Percentiles rank a stretch among this genome's conserved stretches.
Evolutionary conservation across 2,329 filamentous ascomycete species (phyloP).

Genomic region (Sphaceloma murrayae): DNA sequence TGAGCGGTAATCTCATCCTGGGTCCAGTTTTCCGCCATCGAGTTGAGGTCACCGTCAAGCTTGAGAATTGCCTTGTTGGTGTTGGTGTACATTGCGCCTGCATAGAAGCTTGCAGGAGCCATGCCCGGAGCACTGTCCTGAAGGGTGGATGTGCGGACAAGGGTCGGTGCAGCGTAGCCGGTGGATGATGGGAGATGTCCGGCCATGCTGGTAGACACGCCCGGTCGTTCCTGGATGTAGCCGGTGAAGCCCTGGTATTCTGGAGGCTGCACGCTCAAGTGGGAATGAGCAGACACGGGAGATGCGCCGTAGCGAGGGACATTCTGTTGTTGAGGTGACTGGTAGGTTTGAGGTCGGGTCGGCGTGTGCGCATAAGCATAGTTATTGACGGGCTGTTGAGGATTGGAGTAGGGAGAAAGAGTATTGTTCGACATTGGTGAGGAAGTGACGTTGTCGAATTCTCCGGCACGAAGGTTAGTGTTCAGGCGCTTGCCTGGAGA

Average conservation of each 20-base stretch:
- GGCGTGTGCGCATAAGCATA: conserved; percentile 30
- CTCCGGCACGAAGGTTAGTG: conserved; percentile 28
- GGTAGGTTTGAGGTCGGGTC: conserved; percentile 29
- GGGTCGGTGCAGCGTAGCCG: conserved; percentile 43
- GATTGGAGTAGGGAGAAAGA: conserved; percentile 17
- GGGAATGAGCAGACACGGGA: conserved; percentile 11
- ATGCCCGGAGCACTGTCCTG: conserved; percentile 44
- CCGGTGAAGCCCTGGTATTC: conserved; percentile 35
- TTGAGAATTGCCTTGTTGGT: conserved; percentile 71
- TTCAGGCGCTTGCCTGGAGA: conserved; percentile 33
- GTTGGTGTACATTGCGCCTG: conserved; percentile 65
- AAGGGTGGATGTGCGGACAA: conserved; percentile 60
- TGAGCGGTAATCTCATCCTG: conserved; percentile 69
- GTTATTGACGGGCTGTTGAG: conserved; percentile 18
- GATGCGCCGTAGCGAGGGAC: conserved; percentile 16
- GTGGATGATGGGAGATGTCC: conserved; percentile 39
- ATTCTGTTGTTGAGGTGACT: conserved; percentile 18
- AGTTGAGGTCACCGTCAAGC: conserved; percentile 72
- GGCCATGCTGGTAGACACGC: conserved; percentile 29
- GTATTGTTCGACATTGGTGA: conserved; percentile 18
- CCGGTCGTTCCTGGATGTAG: conserved; percentile 35
- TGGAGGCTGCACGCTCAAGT: conserved; percentile 15
- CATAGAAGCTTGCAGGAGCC: conserved; percentile 53
- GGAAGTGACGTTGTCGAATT: conserved; percentile 17
- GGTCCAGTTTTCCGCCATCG: conserved; percentile 77